These are phyloP conservation scores for Globisporangium apiculatum DNA, from an alignment of 352 stramenopile species.

Conservation along the genomic window DNA sequence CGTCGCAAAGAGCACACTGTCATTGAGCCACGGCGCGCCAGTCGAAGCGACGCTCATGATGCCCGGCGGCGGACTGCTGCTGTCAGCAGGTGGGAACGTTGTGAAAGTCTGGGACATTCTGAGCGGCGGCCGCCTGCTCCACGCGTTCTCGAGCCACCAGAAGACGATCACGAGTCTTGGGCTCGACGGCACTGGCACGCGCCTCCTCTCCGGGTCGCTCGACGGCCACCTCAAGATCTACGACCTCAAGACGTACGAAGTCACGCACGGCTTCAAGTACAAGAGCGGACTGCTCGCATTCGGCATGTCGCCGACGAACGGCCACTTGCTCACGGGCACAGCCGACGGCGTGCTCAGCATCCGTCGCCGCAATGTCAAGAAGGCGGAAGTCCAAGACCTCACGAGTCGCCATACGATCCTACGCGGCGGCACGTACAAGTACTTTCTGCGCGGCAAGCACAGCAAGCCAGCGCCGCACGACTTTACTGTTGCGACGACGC, in stretches of 20 bases:
- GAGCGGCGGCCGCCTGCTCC: constrained; percentile 75
- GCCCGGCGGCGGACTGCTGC: constrained; percentile 70
- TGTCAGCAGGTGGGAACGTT: constrained; percentile 84
- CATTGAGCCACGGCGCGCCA: constrained; percentile 79
- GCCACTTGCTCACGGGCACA: constrained; percentile 69
- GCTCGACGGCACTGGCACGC: constrained; percentile 81
- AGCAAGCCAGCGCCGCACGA: constrained; percentile 64
- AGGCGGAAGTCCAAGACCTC: constrained; percentile 57
- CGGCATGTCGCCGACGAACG: constrained; percentile 80
- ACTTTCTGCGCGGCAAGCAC: constrained; percentile 86
- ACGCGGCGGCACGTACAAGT: constrained; percentile 83
- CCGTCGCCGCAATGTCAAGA: constrained; percentile 66
- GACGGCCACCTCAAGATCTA: constrained; percentile 94
- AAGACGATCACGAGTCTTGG: constrained; percentile 92
- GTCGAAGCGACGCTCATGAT: constrained; percentile 87
- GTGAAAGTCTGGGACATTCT: constrained; percentile 93
- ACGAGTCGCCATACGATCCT: constrained; percentile 65
- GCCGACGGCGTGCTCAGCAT: constrained; percentile 81
- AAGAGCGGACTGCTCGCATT: constrained; percentile 76
- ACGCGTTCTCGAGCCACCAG: constrained; percentile 90
- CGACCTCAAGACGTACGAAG: constrained; percentile 88
- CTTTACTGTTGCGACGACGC: constrained; percentile 71
- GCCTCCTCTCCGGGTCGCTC: constrained; percentile 85
- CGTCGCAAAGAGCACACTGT: constrained; percentile 38
- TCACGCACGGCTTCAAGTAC: constrained; percentile 87